Base-by-base conservation (phyloP, 2,329 filamentous ascomycete genomes). In the Trichoderma aggressivum region DNA sequence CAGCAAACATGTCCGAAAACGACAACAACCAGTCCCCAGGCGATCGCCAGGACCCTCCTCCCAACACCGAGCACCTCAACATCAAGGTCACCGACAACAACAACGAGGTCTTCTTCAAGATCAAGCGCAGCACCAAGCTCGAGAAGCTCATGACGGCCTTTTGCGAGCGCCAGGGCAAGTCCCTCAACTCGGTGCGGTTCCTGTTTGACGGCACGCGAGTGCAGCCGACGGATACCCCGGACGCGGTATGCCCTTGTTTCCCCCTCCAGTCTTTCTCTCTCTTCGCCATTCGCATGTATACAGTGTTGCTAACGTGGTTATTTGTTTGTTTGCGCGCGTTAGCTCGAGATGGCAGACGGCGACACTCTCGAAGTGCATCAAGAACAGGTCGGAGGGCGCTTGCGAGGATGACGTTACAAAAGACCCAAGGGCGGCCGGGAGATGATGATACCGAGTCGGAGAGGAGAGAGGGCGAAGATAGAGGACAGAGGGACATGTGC, bases 51-150 rank as follows among this genome's bases (percentile, higher is more conserved):
- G 81, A 81, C 30, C 81, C 83, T 34, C 78, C 83, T 66, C 84
- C 85, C 28, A 84, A 85, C 70, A 85, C 85, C 34, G 95, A 98
- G 84, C 96, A 99, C 82, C 86, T 99, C 6, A 99, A 99, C 84
- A 98, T 99, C 85, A 99, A 99, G 82, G 96, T 99, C 16, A 98
- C 96, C 0, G 96, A 99, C 78, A 98, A 97, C 85, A 98, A 98
- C 85, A 99, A 99, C 81, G 96, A 99, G 81, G 95, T 99, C 77
- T 99, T 98, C 83, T 99, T 99, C 87, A 99, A 99, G 87, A 99
- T 99, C 85, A 99, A 99, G 91, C 90, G 94, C 47, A 94, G 92
- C 26, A 99, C 96, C 1, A 93, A 94, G 81, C 89, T 99, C 1
- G 96, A 97, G 84, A 99, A 99, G 86, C 87, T 99, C 70, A 99